Evolutionary conservation across 139 green algal species (phyloP).

Genomic region (Coelastrella sp.): DNA sequence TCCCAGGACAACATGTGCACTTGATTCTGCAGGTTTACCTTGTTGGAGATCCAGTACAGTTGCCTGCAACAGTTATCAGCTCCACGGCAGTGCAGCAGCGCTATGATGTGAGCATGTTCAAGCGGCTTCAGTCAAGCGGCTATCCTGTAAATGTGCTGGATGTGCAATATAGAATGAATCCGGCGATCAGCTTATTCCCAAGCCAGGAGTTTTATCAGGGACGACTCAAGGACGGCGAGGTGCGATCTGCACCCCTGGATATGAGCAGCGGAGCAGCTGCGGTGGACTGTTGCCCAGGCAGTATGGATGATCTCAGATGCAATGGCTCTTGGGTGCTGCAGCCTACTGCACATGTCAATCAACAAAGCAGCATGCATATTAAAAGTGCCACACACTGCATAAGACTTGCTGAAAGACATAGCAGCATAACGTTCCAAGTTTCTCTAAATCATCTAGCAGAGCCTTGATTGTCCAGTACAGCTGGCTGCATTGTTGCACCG

Average conservation of each 20-base stretch:
- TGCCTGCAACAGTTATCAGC: slow-evolving; percentile 85
- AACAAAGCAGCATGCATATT: no score
- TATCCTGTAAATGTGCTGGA: slow-evolving; percentile 62
- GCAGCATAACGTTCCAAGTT: no score
- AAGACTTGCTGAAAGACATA: no score
- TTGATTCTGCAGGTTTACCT: slow-evolving; percentile 63
- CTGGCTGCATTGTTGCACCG: no score
- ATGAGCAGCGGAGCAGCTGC: not conserved
- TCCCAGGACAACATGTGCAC: not conserved
- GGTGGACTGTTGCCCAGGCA: no score
- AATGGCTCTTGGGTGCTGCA: no score
- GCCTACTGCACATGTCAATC: no score
- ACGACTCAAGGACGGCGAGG: slow-evolving; percentile 75
- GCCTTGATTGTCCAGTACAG: no score
- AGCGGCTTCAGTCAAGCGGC: slow-evolving; percentile 73
- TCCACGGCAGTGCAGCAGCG: slow-evolving; percentile 61
- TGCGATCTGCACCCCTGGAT: slow-evolving; percentile 11
- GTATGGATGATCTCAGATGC: no score
- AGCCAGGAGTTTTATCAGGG: slow-evolving; percentile 81
- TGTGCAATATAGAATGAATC: slow-evolving; percentile 92
- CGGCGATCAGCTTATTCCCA: slow-evolving; percentile 81
- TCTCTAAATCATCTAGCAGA: no score
- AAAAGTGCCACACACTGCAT: no score
- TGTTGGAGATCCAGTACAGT: slow-evolving; percentile 85
- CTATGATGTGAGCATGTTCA: slow-evolving; percentile 80